Conservation (phyloP, 768 basidiomycete genomes). For the Gymnopilus dilepis region DNA sequence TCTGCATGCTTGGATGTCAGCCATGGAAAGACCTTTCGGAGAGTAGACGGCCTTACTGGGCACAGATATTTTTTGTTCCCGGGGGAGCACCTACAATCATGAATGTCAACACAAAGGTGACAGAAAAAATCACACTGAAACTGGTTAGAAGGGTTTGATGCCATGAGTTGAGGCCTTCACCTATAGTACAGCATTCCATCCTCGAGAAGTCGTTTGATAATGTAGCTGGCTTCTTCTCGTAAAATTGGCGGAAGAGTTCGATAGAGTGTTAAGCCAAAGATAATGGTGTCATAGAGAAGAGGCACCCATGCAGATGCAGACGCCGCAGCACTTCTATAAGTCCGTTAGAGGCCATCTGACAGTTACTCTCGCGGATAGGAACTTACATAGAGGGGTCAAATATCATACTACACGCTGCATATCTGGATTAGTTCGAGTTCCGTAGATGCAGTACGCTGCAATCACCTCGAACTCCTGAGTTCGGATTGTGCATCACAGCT, state of each 20-base stretch:
- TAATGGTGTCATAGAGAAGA: slow-evolving; percentile 51
- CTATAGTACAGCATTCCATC: slow-evolving; percentile 54
- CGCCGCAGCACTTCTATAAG: slow-evolving; percentile 38
- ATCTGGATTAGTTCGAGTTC: background rate
- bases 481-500: slow-evolving; percentile 48
- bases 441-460: background rate
- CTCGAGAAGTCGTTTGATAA: slow-evolving; percentile 46
- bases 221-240: slow-evolving; percentile 39
- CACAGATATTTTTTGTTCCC: slow-evolving; percentile 51
- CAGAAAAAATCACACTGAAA: slow-evolving; percentile 48
- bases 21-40: background rate
- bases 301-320: slow-evolving; percentile 59
- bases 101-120: slow-evolving; percentile 47
- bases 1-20: slow-evolving; percentile 24
- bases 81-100: slow-evolving; percentile 52
- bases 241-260: slow-evolving; percentile 43
- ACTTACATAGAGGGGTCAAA: slow-evolving; percentile 43
- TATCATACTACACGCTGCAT: slow-evolving; percentile 47
- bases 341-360: slow-evolving; percentile 19
- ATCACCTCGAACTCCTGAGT: slow-evolving; percentile 42
- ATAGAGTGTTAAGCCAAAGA: slow-evolving; percentile 44
- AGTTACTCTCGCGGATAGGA: slow-evolving; percentile 18
- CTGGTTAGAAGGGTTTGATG: background rate
- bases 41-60: slow-evolving; percentile 42
- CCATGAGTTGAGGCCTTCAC: slow-evolving; percentile 25